phyloP scores from a whole-genome alignment of 192 early-diverging fungal species.

The Coemansia sp. region DNA sequence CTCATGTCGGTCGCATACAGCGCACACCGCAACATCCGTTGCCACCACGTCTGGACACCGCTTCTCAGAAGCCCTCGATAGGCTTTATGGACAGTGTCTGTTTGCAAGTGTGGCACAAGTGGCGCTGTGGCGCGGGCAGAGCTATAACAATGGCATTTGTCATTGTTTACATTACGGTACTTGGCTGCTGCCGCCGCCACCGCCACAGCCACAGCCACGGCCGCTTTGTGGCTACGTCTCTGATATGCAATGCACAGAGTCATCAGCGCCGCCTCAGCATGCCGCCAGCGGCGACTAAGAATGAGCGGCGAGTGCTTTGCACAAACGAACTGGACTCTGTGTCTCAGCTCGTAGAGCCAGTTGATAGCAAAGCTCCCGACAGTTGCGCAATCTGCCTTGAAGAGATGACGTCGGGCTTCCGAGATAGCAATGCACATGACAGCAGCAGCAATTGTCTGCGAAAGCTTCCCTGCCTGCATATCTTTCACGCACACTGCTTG shows the following conservation, averaged over 20 bases:
- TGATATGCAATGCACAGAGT: not conserved
- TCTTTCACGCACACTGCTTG: constrained; percentile 44
- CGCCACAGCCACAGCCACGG: not conserved
- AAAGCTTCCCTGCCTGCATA: constrained; percentile 31
- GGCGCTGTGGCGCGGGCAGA: not conserved
- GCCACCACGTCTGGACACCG: not conserved
- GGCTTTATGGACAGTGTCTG: not conserved
- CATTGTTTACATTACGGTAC: not conserved
- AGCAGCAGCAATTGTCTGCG: constrained; percentile 8
- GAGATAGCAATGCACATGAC: not conserved
- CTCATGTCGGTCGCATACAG: not conserved
- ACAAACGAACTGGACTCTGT: constrained; percentile 9
- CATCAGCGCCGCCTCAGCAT: not conserved
- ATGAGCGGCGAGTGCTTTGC: not conserved
- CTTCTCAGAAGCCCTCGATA: not conserved
- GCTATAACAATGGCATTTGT: not conserved
- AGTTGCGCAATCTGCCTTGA: constrained; percentile 38
- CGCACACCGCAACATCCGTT: not conserved
- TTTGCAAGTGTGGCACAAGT: not conserved
- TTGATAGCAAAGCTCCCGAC: not conserved
- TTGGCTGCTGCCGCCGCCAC: not conserved
- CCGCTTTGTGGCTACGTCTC: not conserved
- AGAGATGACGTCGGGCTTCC: not conserved
- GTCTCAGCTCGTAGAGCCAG: constrained; percentile 6
- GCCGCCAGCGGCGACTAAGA: not conserved